Evolutionary conservation across 2,329 filamentous ascomycete species (phyloP).

Genomic region (Tolypocladium ophioglossoides): DNA sequence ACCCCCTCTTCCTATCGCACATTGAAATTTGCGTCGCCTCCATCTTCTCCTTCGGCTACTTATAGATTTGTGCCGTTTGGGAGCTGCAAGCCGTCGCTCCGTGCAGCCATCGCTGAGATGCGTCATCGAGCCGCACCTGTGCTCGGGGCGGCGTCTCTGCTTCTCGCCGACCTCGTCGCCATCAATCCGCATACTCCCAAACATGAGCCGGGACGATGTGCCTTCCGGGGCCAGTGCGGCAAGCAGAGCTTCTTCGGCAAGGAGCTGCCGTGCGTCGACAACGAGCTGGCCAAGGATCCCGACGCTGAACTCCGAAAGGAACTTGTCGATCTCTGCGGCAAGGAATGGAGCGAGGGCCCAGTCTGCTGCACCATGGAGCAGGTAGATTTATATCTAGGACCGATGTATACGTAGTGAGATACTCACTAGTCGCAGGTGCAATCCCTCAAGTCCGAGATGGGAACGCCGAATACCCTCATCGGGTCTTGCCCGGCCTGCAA

Average conservation of each 20-base stretch:
- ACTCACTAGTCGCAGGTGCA: slow-evolving; percentile 45
- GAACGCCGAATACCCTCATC: slow-evolving; percentile 80
- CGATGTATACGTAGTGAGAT: not conserved
- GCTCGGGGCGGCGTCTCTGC: slow-evolving; percentile 18
- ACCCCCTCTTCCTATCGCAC: not conserved
- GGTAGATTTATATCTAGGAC: slow-evolving; percentile 27
- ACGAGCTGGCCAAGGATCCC: slow-evolving; percentile 68
- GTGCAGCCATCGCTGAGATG: slow-evolving; percentile 12
- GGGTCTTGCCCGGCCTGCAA: slow-evolving; percentile 93
- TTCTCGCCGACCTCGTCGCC: slow-evolving; percentile 15
- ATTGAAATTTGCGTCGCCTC: not conserved
- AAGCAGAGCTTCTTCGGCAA: slow-evolving; percentile 84
- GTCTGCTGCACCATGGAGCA: slow-evolving; percentile 81
- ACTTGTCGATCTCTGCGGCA: slow-evolving; percentile 76
- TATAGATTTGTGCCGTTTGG: not conserved
- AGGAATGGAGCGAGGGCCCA: slow-evolving; percentile 72
- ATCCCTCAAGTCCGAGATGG: slow-evolving; percentile 71
- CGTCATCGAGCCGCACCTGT: slow-evolving; percentile 19
- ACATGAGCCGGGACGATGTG: slow-evolving; percentile 81
- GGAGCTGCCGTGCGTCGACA: slow-evolving; percentile 86
- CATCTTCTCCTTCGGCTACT: not conserved
- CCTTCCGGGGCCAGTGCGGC: slow-evolving; percentile 84
- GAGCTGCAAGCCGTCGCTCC: not conserved
- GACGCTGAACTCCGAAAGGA: slow-evolving; percentile 61
- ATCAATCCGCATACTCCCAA: slow-evolving; percentile 38